These are phyloP conservation scores for Paracoccidioides brasiliensis DNA, from an alignment of 2,329 filamentous ascomycete genomes.

Conservation along the genomic window DNA sequence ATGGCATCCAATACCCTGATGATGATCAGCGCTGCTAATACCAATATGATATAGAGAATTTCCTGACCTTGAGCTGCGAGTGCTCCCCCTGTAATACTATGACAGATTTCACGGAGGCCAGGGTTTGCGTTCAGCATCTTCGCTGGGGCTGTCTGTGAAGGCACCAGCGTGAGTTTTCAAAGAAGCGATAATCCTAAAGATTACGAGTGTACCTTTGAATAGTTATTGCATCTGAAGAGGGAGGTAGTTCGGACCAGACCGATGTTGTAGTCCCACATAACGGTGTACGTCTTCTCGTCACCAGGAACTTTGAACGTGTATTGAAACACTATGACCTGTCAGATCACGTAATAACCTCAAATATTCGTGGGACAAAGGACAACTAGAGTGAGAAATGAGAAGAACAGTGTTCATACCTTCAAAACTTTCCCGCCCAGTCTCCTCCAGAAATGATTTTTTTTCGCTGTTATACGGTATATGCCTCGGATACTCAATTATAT, in stretches of 20 bases:
- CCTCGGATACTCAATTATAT: slow-evolving; percentile 47
- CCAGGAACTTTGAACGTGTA: slow-evolving; percentile 66
- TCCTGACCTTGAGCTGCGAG: slow-evolving; percentile 74
- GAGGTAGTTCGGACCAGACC: slow-evolving; percentile 88
- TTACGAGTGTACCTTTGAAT: slow-evolving; percentile 57
- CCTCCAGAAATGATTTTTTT: slow-evolving; percentile 77
- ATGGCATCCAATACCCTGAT: slow-evolving; percentile 98
- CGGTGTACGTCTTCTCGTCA: slow-evolving; percentile 52
- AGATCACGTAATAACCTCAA: background rate
- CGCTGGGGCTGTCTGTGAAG: slow-evolving; percentile 63
- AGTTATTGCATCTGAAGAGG: slow-evolving; percentile 82
- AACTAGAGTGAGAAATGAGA: slow-evolving; percentile 8
- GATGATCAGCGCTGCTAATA: slow-evolving; percentile 8
- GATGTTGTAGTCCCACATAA: slow-evolving; percentile 97
- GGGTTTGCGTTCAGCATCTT: slow-evolving; percentile 69
- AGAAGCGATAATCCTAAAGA: slow-evolving; percentile 7
- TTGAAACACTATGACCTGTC: slow-evolving; percentile 52
- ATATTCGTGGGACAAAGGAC: background rate
- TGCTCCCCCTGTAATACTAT: slow-evolving; percentile 88
- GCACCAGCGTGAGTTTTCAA: background rate
- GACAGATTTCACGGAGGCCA: slow-evolving; percentile 75
- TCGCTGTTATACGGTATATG: slow-evolving; percentile 92
- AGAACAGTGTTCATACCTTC: background rate
- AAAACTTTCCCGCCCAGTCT: slow-evolving; percentile 65
- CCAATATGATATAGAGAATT: background rate